phyloP scores from a whole-genome alignment of 2,329 filamentous ascomycete species.

The Coleophoma crateriformis region DNA sequence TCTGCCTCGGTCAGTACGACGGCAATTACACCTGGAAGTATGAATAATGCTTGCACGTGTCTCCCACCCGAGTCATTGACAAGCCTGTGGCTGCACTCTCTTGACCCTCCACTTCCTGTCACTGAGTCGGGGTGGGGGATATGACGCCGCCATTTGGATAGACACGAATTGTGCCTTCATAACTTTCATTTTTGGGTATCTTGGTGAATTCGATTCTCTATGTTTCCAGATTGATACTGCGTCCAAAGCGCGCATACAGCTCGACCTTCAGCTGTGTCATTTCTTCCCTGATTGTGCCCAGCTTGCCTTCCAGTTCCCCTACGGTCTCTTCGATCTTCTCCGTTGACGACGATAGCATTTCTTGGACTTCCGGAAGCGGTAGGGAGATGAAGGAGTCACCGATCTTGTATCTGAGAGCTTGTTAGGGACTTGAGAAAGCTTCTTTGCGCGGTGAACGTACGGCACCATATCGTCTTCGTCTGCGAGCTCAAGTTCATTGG shows the following conservation, averaged over 20 bases:
- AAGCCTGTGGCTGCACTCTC: too few species aligned
- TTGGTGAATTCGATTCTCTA: conserved; percentile 35
- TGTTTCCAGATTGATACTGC: conserved; percentile 94
- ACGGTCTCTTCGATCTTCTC: conserved; percentile 74
- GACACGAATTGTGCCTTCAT: too few species aligned
- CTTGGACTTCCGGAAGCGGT: conserved; percentile 77
- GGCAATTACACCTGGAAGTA: too few species aligned
- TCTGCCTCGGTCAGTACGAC: too few species aligned
- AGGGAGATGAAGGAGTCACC: conserved; percentile 93
- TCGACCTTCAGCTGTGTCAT: conserved; percentile 88
- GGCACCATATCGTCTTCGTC: conserved; percentile 93
- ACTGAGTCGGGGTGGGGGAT: too few species aligned
- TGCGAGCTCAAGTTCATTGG: conserved; percentile 84
- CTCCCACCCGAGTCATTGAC: too few species aligned
- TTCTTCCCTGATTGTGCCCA: conserved; percentile 72
- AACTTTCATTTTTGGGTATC: conserved; percentile 7
- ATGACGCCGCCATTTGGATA: too few species aligned
- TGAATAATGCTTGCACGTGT: too few species aligned
- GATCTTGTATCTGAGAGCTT: conserved; percentile 76
- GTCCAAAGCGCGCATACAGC: conserved; percentile 89
- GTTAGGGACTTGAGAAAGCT: not conserved
- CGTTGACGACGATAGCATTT: conserved; percentile 69
- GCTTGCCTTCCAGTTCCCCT: conserved; percentile 67
- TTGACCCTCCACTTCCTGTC: too few species aligned
- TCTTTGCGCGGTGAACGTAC: conserved; percentile 38